Conservation (phyloP, 1,284 basidiomycete species). For the Cryptococcus floricola region DNA sequence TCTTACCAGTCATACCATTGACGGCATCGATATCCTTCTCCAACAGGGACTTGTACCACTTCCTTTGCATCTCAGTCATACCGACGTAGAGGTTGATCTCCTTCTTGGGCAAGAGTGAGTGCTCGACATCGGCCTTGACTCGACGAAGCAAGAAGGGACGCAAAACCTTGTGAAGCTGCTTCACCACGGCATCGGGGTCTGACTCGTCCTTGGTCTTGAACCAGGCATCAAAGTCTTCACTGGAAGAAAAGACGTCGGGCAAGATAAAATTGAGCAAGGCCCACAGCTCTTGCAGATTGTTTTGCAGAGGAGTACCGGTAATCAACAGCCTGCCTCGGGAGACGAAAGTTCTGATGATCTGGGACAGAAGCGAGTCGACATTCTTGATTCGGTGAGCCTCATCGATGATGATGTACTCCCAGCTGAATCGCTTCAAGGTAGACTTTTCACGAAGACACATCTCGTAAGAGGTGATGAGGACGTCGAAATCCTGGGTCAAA, state of each 20-base stretch:
- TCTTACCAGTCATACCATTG: slow-evolving; percentile 89
- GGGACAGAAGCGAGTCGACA: slow-evolving; percentile 90
- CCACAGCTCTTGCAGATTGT: slow-evolving; percentile 96
- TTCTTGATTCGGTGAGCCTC: slow-evolving; percentile 99
- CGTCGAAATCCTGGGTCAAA: slow-evolving; percentile 85
- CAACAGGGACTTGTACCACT: slow-evolving; percentile 93
- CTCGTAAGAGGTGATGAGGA: slow-evolving; percentile 96
- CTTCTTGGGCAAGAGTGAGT: slow-evolving; percentile 93
- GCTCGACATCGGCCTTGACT: slow-evolving; percentile 97
- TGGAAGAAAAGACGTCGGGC: slow-evolving; percentile 57
- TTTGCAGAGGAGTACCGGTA: slow-evolving; percentile 95
- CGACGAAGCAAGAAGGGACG: slow-evolving; percentile 90
- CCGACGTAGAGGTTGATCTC: slow-evolving; percentile 99
- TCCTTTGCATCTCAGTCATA: slow-evolving; percentile 95
- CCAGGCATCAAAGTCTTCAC: slow-evolving; percentile 72
- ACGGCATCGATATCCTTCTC: slow-evolving; percentile 99
- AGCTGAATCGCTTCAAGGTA: slow-evolving; percentile 87
- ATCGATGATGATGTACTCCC: slow-evolving; percentile 98
- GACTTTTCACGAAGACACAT: slow-evolving; percentile 94
- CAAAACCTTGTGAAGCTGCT: slow-evolving; percentile 95
- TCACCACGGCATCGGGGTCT: slow-evolving; percentile 84
- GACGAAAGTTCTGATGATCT: slow-evolving; percentile 90
- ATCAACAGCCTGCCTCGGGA: slow-evolving; percentile 87
- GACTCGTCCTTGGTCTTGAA: slow-evolving; percentile 70
- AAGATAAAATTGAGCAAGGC: slow-evolving; percentile 93